Evolutionary conservation across 495 filamentous ascomycete genomes (phyloP), one percentile per base, ranked within the genome.

Genomic region (Penicillium antarcticum): DNA sequence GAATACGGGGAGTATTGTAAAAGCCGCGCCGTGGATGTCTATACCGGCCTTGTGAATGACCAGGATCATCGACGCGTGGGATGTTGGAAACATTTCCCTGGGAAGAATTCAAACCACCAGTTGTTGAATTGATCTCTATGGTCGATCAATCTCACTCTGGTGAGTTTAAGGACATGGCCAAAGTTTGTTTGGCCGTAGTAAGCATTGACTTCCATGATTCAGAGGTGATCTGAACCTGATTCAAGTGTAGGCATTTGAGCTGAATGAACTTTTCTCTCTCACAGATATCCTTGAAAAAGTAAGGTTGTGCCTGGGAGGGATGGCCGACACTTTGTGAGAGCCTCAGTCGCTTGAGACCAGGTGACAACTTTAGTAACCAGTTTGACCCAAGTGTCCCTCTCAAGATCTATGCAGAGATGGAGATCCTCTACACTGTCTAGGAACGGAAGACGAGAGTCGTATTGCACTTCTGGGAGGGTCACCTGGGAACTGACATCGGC

Each of bases 181-280:
- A 29, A 24, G 37, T 50, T 24, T 4, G 10, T 18, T 42, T 50
- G 17, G 31, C 13, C 5, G 10, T 24, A n/a, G 5, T 5, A n/a
- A 42, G 21, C 12, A 42, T n/a, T 26, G 21, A n/a, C 6, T 42
- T 26, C 39, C 24, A 16, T 7, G 32, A 11, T 3, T 45, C 7
- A 34, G 7, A 23, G 33, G 18, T 34, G 16, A 52, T 48, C 39
- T 44, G 14, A 21, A 19, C 24, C 33, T 40, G 5, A 39, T 52
- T 41, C 3, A 52, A 35, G 21, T 45, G 49, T 16, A 52, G 49
- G 16, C 45, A 41, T 45, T 33, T 45, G 2, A 52, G 35, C 21
- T 14, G 49, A 18, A 24, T 52, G 34, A 52, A 52, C 4, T 14
- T 26, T 10, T 32, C 24, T 3, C 10, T 16, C 5, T 33, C 16